A percentile compares a stretch with the other conserved stretches of the same genome.
These are phyloP conservation scores for Malus orientalis DNA, from an alignment of 306 rosid genomes.

Conservation along the genomic window DNA sequence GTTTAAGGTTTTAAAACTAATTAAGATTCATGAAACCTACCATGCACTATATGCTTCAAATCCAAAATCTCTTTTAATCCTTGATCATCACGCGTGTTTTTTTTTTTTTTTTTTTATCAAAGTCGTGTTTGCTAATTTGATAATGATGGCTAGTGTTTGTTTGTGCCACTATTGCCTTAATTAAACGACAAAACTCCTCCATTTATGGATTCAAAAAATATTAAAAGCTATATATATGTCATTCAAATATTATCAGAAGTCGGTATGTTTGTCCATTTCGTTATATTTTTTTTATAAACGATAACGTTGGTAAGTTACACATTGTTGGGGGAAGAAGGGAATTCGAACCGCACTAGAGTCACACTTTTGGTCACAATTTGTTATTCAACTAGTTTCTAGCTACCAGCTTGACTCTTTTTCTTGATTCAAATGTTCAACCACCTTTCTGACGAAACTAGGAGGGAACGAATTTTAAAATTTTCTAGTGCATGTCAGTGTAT, in stretches of 20 bases:
- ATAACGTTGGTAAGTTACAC: too few relatives aligned
- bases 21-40: neutral
- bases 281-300: too few relatives aligned
- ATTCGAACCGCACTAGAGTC: too few relatives aligned
- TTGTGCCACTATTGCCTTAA: neutral
- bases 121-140: neutral
- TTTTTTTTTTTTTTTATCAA: too few relatives aligned
- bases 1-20: neutral
- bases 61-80: neutral
- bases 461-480: neutral
- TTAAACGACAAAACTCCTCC: neutral
- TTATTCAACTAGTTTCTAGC: neutral
- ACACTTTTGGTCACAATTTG: too few relatives aligned
- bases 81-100: neutral
- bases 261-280: slow-evolving; percentile 12
- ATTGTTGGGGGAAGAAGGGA: too few relatives aligned
- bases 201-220: neutral
- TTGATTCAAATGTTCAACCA: slow-evolving; percentile 10
- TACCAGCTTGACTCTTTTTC: neutral
- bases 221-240: neutral
- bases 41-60: neutral
- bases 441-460: neutral
- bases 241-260: neutral
- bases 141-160: neutral
- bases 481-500: neutral